phyloP scores from a whole-genome alignment of 331 rosid species.

The Malus hybrid region DNA sequence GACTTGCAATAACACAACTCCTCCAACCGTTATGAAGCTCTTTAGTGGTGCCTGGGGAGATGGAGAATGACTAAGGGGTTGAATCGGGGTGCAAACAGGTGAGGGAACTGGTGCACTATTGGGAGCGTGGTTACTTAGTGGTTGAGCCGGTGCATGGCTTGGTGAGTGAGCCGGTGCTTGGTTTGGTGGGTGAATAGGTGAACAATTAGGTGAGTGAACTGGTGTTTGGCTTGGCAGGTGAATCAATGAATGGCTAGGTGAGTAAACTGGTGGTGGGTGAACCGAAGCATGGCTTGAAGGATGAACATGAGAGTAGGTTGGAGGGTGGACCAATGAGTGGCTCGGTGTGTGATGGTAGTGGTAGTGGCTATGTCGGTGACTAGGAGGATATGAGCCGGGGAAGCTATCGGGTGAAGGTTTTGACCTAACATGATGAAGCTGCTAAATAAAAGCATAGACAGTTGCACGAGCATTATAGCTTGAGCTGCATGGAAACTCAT shows the following conservation, averaged over 20 bases:
- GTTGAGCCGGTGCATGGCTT: neutral
- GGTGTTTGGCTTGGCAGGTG: neutral
- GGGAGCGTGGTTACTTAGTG: neutral
- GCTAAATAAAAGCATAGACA: constrained; percentile 3
- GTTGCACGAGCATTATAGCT: neutral
- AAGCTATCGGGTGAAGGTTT: neutral
- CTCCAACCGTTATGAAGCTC: constrained; percentile 50
- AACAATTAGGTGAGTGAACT: neutral
- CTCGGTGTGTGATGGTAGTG: neutral
- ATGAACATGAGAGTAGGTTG: too few relatives aligned
- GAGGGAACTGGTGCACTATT: neutral
- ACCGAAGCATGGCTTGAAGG: neutral
- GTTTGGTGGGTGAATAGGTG: neutral
- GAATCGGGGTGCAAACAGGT: constrained; percentile 8
- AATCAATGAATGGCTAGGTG: neutral
- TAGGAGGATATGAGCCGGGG: constrained; percentile 7
- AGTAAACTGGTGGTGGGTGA: neutral
- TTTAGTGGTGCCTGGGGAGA: constrained; percentile 24
- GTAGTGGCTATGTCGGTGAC: too few relatives aligned
- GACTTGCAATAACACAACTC: constrained; percentile 63
- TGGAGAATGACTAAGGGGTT: constrained; percentile 19
- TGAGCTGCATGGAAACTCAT: constrained; percentile 9
- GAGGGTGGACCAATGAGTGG: too few relatives aligned
- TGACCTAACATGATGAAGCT: constrained; percentile 17
- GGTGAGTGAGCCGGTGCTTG: neutral